Conservation (phyloP, 768 basidiomycete genomes). For the Russula earlei region DNA sequence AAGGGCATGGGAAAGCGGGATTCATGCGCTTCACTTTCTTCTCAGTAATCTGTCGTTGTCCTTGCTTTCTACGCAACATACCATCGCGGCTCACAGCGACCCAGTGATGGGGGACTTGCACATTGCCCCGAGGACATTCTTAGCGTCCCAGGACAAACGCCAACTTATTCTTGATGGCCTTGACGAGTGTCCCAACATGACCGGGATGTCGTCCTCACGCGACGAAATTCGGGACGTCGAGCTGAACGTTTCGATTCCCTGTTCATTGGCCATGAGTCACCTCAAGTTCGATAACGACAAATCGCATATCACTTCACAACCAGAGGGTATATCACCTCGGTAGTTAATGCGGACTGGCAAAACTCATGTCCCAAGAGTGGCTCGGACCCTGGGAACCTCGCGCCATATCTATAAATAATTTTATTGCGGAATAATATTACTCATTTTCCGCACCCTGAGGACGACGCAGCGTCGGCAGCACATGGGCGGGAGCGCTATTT, state of each 20-base stretch:
- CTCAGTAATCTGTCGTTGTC: neutral
- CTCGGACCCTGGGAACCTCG: neutral
- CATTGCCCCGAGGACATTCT: neutral
- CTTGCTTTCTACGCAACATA: neutral
- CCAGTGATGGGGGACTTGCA: neutral
- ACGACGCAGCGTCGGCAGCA: neutral
- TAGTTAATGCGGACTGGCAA: too few relatives aligned
- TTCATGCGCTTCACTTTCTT: neutral
- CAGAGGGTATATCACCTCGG: too few relatives aligned
- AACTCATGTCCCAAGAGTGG: neutral
- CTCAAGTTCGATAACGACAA: neutral
- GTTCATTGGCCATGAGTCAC: neutral
- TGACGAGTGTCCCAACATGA: neutral
- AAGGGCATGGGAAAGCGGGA: neutral
- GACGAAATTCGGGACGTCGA: neutral
- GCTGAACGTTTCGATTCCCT: neutral
- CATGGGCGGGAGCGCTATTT: neutral
- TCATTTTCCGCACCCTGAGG: neutral
- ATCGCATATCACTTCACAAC: neutral
- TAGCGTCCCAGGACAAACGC: neutral
- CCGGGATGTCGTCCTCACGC: neutral
- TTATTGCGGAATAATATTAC: slow-evolving; percentile 9
- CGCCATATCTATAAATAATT: neutral
- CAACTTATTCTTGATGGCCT: neutral
- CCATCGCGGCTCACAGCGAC: neutral